phyloP scores from a whole-genome alignment of 345 rosid species.

The Pugionium dolabratum region DNA sequence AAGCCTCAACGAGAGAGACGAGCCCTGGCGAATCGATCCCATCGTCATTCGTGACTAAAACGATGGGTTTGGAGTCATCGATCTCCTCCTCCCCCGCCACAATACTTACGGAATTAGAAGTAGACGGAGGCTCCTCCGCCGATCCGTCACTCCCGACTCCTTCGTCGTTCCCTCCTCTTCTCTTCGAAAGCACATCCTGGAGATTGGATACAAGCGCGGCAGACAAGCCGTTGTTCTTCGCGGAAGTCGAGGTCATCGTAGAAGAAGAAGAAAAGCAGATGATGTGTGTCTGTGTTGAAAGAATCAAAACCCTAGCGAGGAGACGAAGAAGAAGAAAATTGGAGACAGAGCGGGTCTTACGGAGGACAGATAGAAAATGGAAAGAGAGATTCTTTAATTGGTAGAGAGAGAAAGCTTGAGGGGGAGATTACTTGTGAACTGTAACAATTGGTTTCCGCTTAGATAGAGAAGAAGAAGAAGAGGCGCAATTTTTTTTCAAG shows the following conservation, averaged over 20 bases:
- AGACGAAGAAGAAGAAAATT: conserved; percentile 26
- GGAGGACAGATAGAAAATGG: conserved; percentile 30
- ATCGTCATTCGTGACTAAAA: conserved; percentile 82
- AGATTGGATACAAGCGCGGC: conserved; percentile 84
- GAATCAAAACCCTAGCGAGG: conserved; percentile 47
- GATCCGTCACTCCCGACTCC: conserved; percentile 43
- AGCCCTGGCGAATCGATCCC: conserved; percentile 96
- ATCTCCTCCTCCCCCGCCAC: conserved; percentile 33
- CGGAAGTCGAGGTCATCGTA: conserved; percentile 38
- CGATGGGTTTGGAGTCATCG: conserved; percentile 67
- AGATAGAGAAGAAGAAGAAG: conserved; percentile 19
- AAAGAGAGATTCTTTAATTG: conserved; percentile 29
- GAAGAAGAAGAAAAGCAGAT: conserved; percentile 8
- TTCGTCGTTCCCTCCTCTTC: conserved; percentile 47
- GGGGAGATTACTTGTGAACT: conserved; percentile 40
- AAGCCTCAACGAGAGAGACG: conserved; percentile 80
- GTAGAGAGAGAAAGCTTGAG: conserved; percentile 39
- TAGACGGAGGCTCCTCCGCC: conserved; percentile 49
- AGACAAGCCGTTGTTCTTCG: conserved; percentile 61
- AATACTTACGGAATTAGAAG: conserved; percentile 51
- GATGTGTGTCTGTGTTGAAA: conserved; percentile 28
- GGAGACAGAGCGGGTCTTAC: conserved; percentile 37
- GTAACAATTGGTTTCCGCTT: conserved; percentile 33
- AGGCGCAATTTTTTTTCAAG: conserved; percentile 20
- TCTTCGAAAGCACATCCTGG: conserved; percentile 69